Evolutionary conservation across 1,284 basidiomycete species (phyloP).

Genomic region (Cryptococcus sp.): DNA sequence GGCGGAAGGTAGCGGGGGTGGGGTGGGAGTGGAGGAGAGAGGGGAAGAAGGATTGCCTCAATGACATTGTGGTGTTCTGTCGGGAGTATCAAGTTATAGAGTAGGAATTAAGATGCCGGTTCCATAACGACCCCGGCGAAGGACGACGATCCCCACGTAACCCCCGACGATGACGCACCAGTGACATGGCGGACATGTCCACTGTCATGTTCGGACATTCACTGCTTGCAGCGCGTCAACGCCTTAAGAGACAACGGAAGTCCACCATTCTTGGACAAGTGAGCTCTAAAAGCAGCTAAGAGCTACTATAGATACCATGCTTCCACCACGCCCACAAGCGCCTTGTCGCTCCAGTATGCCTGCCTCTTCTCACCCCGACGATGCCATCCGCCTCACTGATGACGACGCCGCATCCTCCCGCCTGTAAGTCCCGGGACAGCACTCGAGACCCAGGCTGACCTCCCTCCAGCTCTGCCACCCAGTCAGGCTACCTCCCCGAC

Average conservation of each 20-base stretch:
- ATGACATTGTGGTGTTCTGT: constrained; percentile 12
- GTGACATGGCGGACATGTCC: too few species aligned
- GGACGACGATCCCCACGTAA: too few species aligned
- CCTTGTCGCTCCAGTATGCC: background rate
- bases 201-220: too few species aligned
- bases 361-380: constrained; percentile 51
- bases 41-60: constrained; percentile 19
- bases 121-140: too few species aligned
- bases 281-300: too few species aligned
- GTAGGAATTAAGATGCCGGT: too few species aligned
- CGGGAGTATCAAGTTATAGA: too few species aligned
- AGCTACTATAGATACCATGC: too few species aligned
- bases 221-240: too few species aligned
- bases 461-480: constrained; percentile 58
- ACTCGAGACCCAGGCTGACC: background rate
- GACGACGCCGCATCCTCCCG: constrained; percentile 70
- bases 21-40: constrained; percentile 15
- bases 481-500: constrained; percentile 71
- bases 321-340: background rate
- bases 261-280: too few species aligned
- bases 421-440: constrained; percentile 53
- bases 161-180: too few species aligned
- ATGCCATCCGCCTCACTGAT: constrained; percentile 67
- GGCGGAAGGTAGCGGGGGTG: constrained; percentile 13
- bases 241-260: too few species aligned